These are phyloP conservation scores for Thozetella sp. DNA, from an alignment of 495 filamentous ascomycete genomes.

Conservation along the genomic window DNA sequence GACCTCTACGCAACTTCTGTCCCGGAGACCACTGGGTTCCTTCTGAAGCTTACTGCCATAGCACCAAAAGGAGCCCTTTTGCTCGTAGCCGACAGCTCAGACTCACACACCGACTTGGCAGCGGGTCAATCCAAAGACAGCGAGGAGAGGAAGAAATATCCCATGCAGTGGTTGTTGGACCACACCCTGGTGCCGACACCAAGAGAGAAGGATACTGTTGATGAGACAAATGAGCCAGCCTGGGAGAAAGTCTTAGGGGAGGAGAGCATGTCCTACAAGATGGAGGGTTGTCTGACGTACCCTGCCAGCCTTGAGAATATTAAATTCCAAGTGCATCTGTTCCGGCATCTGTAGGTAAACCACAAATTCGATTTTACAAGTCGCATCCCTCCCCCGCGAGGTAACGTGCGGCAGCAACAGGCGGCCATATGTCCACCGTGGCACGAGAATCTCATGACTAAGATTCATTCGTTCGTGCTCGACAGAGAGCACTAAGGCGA, in stretches of 20 bases:
- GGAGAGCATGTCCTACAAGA: not conserved
- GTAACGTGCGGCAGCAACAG: too few species aligned
- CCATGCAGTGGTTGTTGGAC: not conserved
- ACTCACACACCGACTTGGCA: not conserved
- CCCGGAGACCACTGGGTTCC: not conserved
- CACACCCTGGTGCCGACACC: not conserved
- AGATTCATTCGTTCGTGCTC: too few species aligned
- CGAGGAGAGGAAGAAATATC: not conserved
- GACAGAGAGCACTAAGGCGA: too few species aligned
- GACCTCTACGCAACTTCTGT: not conserved
- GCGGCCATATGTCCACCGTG: too few species aligned
- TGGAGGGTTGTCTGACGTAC: not conserved
- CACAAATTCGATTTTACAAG: too few species aligned
- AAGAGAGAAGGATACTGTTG: not conserved
- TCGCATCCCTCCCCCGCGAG: too few species aligned
- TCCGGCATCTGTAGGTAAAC: not conserved
- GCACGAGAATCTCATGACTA: too few species aligned
- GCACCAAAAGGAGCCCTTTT: not conserved
- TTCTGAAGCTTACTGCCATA: not conserved
- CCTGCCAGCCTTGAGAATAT: not conserved
- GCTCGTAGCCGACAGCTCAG: not conserved
- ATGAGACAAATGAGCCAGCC: not conserved
- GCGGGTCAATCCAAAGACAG: not conserved
- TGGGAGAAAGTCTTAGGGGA: not conserved
- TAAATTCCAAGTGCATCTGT: constrained; percentile 1